These are phyloP conservation scores for Ogataea polymorpha DNA, from an alignment of 805 yeast species.

Conservation along the genomic window DNA sequence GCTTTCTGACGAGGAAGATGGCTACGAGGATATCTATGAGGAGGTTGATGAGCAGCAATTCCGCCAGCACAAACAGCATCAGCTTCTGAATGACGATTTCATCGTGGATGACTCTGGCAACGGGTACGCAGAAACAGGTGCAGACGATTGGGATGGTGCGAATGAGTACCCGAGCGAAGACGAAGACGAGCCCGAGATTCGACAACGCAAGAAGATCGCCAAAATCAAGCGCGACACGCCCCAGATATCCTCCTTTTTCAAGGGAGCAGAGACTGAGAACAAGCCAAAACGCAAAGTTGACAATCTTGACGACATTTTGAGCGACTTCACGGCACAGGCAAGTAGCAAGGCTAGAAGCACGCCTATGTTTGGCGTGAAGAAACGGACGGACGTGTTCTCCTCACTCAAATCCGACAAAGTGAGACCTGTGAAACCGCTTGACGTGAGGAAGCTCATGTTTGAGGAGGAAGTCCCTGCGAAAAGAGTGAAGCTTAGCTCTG, in stretches of 20 bases:
- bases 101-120: constrained; percentile 92
- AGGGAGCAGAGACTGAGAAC: constrained; percentile 29
- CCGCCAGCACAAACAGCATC: constrained; percentile 72
- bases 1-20: constrained; percentile 36
- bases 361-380: constrained; percentile 19
- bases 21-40: constrained; percentile 69
- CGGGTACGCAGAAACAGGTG: constrained; percentile 93
- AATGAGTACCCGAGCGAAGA: constrained; percentile 58
- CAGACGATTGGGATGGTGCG: constrained; percentile 76
- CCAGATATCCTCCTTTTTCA: constrained; percentile 48
- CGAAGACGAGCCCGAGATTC: constrained; percentile 36
- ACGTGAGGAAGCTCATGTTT: constrained; percentile 18
- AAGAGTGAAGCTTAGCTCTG: constrained; percentile 23
- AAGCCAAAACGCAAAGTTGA: constrained; percentile 40
- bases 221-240: constrained; percentile 30
- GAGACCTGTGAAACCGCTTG: constrained; percentile 22
- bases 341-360: constrained; percentile 19
- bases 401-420: constrained; percentile 22
- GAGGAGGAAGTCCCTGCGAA: constrained; percentile 24
- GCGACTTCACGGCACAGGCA: constrained; percentile 43
- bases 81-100: constrained; percentile 84
- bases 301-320: constrained; percentile 65
- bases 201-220: constrained; percentile 34
- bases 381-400: constrained; percentile 29
- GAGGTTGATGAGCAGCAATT: constrained; percentile 81